phyloP scores from a whole-genome alignment of 352 stramenopile species.

The Pythium aquatile region DNA sequence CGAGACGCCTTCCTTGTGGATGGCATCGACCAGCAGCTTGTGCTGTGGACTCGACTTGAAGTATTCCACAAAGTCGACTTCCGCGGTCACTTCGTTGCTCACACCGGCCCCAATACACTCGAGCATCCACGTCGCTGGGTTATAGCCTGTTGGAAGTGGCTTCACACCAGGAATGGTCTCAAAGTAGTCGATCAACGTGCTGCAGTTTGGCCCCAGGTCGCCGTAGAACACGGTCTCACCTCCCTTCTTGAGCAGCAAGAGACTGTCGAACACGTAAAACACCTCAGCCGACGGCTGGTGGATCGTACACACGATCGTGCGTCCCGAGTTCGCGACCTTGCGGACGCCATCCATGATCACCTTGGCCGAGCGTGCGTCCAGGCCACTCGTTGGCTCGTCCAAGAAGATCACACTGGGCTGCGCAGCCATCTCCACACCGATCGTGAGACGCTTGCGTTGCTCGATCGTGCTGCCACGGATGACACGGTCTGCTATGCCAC shows the following conservation, averaged over 20 bases:
- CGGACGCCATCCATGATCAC: slow-evolving; percentile 81
- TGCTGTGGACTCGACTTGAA: slow-evolving; percentile 2
- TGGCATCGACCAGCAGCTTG: slow-evolving; percentile 6
- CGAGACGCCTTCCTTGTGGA: slow-evolving; percentile 9
- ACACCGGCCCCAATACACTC: slow-evolving; percentile 48
- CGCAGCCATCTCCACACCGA: slow-evolving; percentile 69
- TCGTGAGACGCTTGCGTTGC: slow-evolving; percentile 55
- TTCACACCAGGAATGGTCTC: slow-evolving; percentile 40
- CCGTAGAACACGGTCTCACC: slow-evolving; percentile 30
- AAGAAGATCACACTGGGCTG: slow-evolving; percentile 81
- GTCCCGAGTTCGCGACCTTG: slow-evolving; percentile 57
- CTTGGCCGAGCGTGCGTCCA: slow-evolving; percentile 80
- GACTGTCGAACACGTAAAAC: slow-evolving; percentile 31
- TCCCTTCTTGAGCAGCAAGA: slow-evolving; percentile 27
- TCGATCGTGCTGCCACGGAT: slow-evolving; percentile 40
- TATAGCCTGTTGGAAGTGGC: slow-evolving; percentile 33
- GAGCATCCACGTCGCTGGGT: slow-evolving; percentile 58
- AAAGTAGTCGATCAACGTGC: slow-evolving; percentile 47
- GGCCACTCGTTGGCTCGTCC: slow-evolving; percentile 74
- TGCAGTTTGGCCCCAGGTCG: slow-evolving; percentile 21
- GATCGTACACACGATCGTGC: slow-evolving; percentile 32
- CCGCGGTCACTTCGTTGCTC: slow-evolving; percentile 13
- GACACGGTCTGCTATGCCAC: slow-evolving; percentile 36
- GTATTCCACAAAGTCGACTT: slow-evolving; percentile 16
- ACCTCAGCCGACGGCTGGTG: slow-evolving; percentile 32